Percentiles rank a stretch among this genome's conserved stretches.
Evolutionary conservation across 768 basidiomycete species (phyloP).

Genomic region (Tylopilus cervinicoccineus): DNA sequence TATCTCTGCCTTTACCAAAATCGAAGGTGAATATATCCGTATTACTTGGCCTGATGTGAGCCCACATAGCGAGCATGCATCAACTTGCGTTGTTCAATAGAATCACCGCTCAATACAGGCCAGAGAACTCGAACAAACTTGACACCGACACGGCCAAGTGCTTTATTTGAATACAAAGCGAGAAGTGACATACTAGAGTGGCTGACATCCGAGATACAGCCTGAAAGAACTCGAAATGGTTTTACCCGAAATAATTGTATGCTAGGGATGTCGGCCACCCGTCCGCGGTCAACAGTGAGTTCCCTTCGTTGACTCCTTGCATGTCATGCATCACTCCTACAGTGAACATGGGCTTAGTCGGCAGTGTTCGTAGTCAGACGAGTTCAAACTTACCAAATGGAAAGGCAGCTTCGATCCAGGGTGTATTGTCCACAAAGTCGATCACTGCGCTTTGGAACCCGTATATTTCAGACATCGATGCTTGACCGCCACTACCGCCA

Average conservation of each 20-base stretch:
- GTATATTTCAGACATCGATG: conserved; percentile 37
- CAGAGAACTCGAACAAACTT: no score
- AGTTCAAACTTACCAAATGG: conserved; percentile 55
- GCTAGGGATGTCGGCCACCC: conserved; percentile 56
- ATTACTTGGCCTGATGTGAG: no score
- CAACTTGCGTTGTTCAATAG: no score
- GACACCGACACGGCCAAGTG: no score
- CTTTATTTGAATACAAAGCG: no score
- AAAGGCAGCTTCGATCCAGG: conserved; percentile 40
- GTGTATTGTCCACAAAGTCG: conserved; percentile 42
- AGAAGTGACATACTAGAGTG: no score
- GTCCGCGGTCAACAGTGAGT: conserved; percentile 46
- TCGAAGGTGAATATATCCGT: no score
- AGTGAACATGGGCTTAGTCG: background rate
- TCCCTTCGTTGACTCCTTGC: conserved; percentile 50
- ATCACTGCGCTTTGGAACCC: conserved; percentile 45
- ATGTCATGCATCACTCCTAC: conserved; percentile 54
- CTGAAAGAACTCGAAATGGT: no score
- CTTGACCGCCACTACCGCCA: conserved; percentile 39
- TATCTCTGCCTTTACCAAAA: no score
- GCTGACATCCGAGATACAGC: no score
- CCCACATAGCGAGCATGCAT: no score
- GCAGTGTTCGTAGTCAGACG: background rate
- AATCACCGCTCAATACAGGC: no score
- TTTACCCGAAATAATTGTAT: conserved; percentile 46